Evolutionary conservation across 352 stramenopile species (phyloP).

Genomic region (Thalassiosira allenii): DNA sequence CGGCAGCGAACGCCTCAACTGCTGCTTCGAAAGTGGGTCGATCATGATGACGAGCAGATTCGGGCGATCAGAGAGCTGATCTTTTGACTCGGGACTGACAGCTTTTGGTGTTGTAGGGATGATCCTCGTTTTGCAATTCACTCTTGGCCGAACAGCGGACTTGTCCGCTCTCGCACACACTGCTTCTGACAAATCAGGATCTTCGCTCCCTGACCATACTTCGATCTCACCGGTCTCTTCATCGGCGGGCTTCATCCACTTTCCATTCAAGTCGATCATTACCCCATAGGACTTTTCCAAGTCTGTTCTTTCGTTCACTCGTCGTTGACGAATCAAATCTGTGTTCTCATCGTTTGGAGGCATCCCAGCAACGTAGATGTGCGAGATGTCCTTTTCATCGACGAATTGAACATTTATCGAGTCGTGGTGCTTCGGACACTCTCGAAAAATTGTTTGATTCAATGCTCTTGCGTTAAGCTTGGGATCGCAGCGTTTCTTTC

Average conservation of each 20-base stretch:
- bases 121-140: conserved; percentile 36
- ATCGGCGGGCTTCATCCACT: conserved; percentile 5
- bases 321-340: no score
- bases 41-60: conserved; percentile 72
- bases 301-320: conserved; percentile 1
- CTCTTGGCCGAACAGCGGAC: conserved; percentile 9
- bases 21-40: conserved; percentile 61
- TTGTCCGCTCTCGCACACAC: conserved; percentile 40
- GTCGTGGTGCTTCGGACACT: conserved; percentile 29
- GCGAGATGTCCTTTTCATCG: background rate
- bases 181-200: conserved; percentile 21
- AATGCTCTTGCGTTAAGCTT: conserved; percentile 21
- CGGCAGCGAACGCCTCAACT: conserved; percentile 54
- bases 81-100: no score
- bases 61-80: background rate
- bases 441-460: conserved; percentile 37
- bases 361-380: no score
- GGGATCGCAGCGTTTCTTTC: conserved; percentile 43
- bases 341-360: no score
- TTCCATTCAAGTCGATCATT: conserved; percentile 12
- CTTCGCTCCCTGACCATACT: conserved; percentile 19
- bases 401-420: conserved; percentile 28
- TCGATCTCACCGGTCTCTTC: conserved; percentile 16
- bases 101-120: no score
- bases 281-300: conserved; percentile 27